A percentile compares a stretch with the other conserved stretches of the same genome.
phyloP scores from a whole-genome alignment of 768 basidiomycete species.

The Cubamyces sp. region DNA sequence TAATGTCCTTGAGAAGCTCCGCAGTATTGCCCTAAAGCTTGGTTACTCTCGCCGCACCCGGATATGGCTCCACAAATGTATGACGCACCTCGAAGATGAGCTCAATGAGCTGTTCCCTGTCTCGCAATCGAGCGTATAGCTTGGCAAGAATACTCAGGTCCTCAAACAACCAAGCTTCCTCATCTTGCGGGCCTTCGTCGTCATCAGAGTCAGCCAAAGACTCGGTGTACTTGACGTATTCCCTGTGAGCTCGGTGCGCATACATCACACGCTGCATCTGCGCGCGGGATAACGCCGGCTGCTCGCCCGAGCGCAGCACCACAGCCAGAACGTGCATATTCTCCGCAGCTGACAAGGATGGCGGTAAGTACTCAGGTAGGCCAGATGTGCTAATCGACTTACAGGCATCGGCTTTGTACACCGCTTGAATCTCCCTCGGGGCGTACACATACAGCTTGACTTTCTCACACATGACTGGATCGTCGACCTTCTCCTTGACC shows the following conservation, averaged over 20 bases:
- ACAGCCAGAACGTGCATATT: conserved; percentile 76
- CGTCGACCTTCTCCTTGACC: conserved; percentile 88
- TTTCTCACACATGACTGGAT: conserved; percentile 87
- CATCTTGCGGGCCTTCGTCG: conserved; percentile 90
- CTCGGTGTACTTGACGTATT: conserved; percentile 68
- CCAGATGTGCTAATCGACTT: conserved; percentile 22
- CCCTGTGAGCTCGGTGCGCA: conserved; percentile 75
- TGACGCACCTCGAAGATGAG: conserved; percentile 87
- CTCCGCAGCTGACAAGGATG: conserved; percentile 55
- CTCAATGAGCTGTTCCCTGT: conserved; percentile 90
- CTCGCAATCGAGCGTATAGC: conserved; percentile 78
- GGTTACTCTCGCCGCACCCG: neutral
- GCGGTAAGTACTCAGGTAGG: neutral
- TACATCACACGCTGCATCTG: conserved; percentile 83
- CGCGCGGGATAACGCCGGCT: conserved; percentile 71
- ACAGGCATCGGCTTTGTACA: conserved; percentile 83
- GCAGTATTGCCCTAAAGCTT: conserved; percentile 84
- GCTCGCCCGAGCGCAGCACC: conserved; percentile 78
- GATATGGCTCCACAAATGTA: neutral
- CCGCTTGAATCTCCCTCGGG: conserved; percentile 83
- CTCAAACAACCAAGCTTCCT: conserved; percentile 96
- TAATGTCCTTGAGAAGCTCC: conserved; percentile 95
- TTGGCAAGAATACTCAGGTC: conserved; percentile 82
- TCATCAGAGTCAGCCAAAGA: conserved; percentile 82
- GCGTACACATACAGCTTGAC: conserved; percentile 85